Percentiles rank a stretch among this genome's conserved stretches.
Evolutionary conservation across 2,329 filamentous ascomycete genomes (phyloP).

Genomic region (Mycogone perniciosa): DNA sequence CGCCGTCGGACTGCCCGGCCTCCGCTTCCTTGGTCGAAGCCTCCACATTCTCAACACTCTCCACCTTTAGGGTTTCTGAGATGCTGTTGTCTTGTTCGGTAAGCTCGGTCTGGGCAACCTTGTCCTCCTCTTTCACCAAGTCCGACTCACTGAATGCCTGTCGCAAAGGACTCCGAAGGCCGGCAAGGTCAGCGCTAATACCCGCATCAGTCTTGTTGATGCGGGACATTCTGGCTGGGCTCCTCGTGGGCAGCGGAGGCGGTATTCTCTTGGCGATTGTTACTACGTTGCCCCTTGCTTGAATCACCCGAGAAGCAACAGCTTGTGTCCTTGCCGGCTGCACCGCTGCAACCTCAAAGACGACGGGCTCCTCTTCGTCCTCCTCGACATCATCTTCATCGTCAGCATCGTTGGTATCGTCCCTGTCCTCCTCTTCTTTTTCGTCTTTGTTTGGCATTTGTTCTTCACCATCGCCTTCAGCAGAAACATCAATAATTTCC

Average conservation of each 20-base stretch:
- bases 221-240: conserved; percentile 57
- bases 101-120: neutral
- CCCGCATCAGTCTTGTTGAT: conserved; percentile 45
- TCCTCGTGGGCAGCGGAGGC: conserved; percentile 71
- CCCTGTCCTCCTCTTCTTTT: conserved; percentile 17
- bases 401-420: conserved; percentile 27
- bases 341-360: conserved; percentile 60
- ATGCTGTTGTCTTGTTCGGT: neutral
- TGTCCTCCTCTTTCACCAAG: conserved; percentile 15
- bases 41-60: neutral
- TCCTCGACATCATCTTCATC: conserved; percentile 43
- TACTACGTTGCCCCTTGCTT: conserved; percentile 71
- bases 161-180: conserved; percentile 44
- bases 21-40: neutral
- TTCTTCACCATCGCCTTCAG: conserved; percentile 16
- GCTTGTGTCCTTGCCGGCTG: conserved; percentile 50
- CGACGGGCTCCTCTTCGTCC: conserved; percentile 57
- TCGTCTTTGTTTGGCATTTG: conserved; percentile 19
- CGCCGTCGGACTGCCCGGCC: neutral
- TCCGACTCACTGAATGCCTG: conserved; percentile 39
- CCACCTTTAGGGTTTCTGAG: neutral
- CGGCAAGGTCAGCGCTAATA: conserved; percentile 48
- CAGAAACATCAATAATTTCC: neutral
- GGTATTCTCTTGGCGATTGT: conserved; percentile 76
- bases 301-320: conserved; percentile 58